Evolutionary conservation across 305 asterid species (phyloP), one percentile per base, ranked within the genome.

Genomic region (Rubia tinctorum): DNA sequence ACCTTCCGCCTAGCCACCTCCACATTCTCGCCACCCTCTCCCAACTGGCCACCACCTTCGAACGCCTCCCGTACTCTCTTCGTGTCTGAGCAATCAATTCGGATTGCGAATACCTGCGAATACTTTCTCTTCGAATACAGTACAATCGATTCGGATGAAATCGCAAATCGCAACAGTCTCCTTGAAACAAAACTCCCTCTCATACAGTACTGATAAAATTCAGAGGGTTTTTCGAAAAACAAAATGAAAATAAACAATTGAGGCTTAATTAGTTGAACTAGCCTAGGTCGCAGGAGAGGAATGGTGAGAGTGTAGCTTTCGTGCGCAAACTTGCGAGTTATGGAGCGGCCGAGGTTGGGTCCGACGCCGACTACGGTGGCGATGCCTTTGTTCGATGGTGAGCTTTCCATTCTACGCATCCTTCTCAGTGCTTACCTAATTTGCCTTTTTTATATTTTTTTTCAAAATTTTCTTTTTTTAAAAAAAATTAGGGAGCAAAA

Each of bases 301-400:
- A 93, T 93, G 77, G 98, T 97, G 64, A 93, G 92, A 66, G 92
- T 93, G 85, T 88, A 89, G 74, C 98, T 97, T 79, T 93, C 96
- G 60, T 87, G 97, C 7, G 96, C 96, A 80, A 93, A 91, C 78
- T 91, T 93, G n/a, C 95, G 89, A 69, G 98, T 97, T 37, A 93
- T 84, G 22, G 97, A 91, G 30, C 89, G 97, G 78, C 98, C 98
- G 51, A 92, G 98, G 47, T 88, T 87, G 14, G 90, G 88, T 8
- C 96, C 98, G 22, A 92, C 96, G 71, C 98, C 98, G 5, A 91
- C 98, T 69, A 92, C 84, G 80, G 98, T 96, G 34, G 91, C 97
- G 84, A 92, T 92, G 83, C 97, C 97, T 82, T 82, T 84, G 66
- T 81, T 51, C 34, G 95, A 75, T 69, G 78, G 76, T 2, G 90